Evolutionary conservation across 306 rosid genomes (phyloP).

Genomic region (Begonia fuchsioides): DNA sequence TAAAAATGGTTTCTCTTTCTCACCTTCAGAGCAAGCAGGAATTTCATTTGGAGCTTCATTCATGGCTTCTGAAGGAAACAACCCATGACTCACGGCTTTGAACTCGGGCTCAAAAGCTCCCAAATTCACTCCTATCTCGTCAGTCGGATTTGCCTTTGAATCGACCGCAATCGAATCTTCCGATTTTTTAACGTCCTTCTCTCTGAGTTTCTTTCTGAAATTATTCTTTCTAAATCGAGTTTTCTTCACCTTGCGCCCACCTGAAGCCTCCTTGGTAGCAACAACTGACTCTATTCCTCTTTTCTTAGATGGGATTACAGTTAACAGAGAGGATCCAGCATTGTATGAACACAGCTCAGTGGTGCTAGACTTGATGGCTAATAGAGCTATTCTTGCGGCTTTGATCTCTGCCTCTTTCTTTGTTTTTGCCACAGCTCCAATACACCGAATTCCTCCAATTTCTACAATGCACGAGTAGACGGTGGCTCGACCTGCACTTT

Average conservation of each 20-base stretch:
- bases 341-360: constrained; percentile 27
- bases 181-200: not conserved
- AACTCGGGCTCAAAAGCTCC: not conserved
- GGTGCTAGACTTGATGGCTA: constrained; percentile 57
- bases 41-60: not conserved
- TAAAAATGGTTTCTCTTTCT: no score
- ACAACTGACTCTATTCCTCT: constrained; percentile 21
- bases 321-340: constrained; percentile 29
- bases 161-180: not conserved
- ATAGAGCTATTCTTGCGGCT: constrained; percentile 90
- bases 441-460: constrained; percentile 75
- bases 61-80: not conserved
- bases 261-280: not conserved
- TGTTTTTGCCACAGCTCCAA: constrained; percentile 70
- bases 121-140: not conserved
- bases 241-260: not conserved
- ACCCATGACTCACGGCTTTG: not conserved
- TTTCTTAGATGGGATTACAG: constrained; percentile 62
- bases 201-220: not conserved
- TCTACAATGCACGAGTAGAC: constrained; percentile 62
- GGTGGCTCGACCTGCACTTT: constrained; percentile 28
- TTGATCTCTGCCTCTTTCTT: constrained; percentile 95
- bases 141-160: not conserved
- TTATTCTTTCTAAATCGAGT: not conserved
- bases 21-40: no score